Evolutionary conservation across 768 basidiomycete genomes (phyloP).

Genomic region (Pisolithus orientalis): DNA sequence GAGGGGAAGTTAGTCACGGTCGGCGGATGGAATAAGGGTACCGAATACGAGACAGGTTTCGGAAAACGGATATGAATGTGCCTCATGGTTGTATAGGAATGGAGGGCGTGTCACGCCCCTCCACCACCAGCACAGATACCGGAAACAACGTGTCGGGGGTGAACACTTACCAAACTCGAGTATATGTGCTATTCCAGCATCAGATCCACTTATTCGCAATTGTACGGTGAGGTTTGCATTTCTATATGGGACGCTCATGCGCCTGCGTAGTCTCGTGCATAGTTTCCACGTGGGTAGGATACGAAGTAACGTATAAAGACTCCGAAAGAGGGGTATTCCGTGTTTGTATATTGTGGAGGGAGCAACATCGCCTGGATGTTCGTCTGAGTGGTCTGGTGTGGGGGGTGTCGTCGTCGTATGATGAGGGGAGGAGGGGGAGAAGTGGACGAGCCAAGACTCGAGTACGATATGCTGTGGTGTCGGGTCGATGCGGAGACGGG

Average conservation of each 20-base stretch:
- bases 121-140: constrained; percentile 2
- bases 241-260: constrained; percentile 30
- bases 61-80: constrained; percentile 24
- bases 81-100: constrained; percentile 14
- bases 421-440: constrained; percentile 21
- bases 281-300: constrained; percentile 75
- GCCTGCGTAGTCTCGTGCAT: constrained; percentile 50
- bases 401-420: neutral
- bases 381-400: constrained; percentile 10
- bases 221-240: constrained; percentile 44
- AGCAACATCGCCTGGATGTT: constrained; percentile 42
- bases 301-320: constrained; percentile 62
- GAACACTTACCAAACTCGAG: constrained; percentile 33
- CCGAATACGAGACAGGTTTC: neutral
- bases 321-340: constrained; percentile 75
- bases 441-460: constrained; percentile 61
- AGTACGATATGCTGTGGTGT: constrained; percentile 64
- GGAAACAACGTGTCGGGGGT: constrained; percentile 16
- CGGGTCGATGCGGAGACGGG: constrained; percentile 62
- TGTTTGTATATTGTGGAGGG: constrained; percentile 82
- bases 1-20: neutral
- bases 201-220: constrained; percentile 36
- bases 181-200: constrained; percentile 22
- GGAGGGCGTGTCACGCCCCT: constrained; percentile 1
- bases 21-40: neutral